phyloP scores from a whole-genome alignment of 2,329 filamentous ascomycete species.

The Fusarium tanahbumbuense region DNA sequence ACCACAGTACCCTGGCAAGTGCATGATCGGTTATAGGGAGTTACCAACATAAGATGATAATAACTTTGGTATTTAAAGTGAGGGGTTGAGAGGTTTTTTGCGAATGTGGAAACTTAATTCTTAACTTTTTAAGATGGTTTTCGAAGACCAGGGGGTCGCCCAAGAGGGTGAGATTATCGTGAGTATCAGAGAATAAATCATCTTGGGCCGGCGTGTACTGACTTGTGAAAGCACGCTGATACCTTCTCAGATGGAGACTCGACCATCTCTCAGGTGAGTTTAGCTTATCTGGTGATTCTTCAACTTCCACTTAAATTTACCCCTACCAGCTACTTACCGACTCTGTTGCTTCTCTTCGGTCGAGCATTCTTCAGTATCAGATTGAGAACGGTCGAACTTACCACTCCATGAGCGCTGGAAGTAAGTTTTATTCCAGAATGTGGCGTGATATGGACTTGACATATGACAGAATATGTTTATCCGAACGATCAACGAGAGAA shows the following conservation, averaged over 20 bases:
- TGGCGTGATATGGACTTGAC: not conserved
- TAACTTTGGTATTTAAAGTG: not conserved
- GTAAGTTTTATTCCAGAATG: accelerated
- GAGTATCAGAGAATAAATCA: not conserved
- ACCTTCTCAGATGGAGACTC: not conserved
- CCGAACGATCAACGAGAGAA: not conserved
- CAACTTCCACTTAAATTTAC: not conserved
- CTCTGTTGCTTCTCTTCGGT: not conserved
- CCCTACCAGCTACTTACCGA: not conserved
- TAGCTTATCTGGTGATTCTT: not conserved
- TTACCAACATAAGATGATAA: not conserved
- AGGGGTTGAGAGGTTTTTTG: not conserved
- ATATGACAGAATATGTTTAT: not conserved
- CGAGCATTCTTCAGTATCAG: not conserved
- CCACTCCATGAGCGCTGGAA: not conserved
- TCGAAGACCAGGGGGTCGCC: not conserved
- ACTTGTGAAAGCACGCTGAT: not conserved
- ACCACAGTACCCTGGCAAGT: not conserved
- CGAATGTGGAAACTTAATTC: not conserved
- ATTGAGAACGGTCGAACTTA: not conserved
- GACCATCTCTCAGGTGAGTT: not conserved
- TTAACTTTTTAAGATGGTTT: not conserved
- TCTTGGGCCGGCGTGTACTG: not conserved
- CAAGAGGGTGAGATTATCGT: not conserved
- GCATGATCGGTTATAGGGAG: not conserved